phyloP scores from a whole-genome alignment of 306 rosid genomes.

The Glycyrrhiza uralensis region DNA sequence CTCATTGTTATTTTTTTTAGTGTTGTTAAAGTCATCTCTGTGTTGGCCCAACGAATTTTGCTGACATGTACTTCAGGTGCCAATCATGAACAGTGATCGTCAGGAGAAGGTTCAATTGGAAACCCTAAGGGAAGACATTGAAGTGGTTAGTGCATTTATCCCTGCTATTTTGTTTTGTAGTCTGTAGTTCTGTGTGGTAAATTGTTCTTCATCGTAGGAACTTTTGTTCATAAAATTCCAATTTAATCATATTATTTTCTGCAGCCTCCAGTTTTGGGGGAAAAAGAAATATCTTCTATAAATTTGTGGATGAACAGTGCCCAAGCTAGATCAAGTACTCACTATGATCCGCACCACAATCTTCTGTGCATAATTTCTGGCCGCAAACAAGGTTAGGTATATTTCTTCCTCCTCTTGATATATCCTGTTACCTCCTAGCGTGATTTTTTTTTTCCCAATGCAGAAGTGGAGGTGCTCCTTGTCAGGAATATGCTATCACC shows the following conservation, averaged over 20 bases:
- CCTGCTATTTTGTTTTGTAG: slow-evolving; percentile 14
- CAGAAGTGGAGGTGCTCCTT: neutral
- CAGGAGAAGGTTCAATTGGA: slow-evolving; percentile 70
- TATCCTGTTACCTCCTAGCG: neutral
- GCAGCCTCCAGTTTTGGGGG: slow-evolving; percentile 73
- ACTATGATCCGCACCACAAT: slow-evolving; percentile 95
- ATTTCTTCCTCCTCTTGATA: slow-evolving; percentile 3
- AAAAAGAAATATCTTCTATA: slow-evolving; percentile 56
- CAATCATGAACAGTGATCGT: slow-evolving; percentile 56
- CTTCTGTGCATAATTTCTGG: slow-evolving; percentile 89
- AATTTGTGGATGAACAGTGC: slow-evolving; percentile 97
- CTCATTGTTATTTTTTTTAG: neutral
- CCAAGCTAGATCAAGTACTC: slow-evolving; percentile 85
- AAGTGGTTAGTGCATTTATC: slow-evolving; percentile 46
- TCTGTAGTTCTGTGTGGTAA: neutral
- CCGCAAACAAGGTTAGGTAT: slow-evolving; percentile 64
- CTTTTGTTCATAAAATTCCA: neutral
- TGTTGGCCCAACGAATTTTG: slow-evolving; percentile 21
- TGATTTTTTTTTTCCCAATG: neutral
- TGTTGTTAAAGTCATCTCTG: neutral
- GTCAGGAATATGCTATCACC: slow-evolving; percentile 12
- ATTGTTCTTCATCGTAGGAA: neutral
- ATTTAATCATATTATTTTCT: slow-evolving; percentile 22
- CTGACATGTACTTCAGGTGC: slow-evolving; percentile 49
- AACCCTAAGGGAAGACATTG: slow-evolving; percentile 58